These are phyloP conservation scores for Pisolithus microcarpus DNA, from an alignment of 768 basidiomycete genomes.

Conservation along the genomic window DNA sequence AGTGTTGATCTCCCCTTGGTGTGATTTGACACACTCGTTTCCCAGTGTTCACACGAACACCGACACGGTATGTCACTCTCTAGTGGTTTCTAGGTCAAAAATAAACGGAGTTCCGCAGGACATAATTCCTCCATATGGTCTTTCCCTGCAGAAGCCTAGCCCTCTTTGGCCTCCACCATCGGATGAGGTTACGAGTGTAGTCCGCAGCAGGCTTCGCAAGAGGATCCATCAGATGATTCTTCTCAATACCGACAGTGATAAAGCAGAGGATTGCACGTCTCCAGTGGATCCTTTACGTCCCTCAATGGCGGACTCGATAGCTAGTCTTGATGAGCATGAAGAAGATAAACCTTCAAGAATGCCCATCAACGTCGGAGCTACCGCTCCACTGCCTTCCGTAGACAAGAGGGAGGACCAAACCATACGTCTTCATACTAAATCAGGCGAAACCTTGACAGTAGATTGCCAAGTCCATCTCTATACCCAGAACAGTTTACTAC, in stretches of 20 bases:
- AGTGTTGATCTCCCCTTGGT: conserved; percentile 89
- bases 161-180: conserved; percentile 72
- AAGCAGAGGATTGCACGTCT: not conserved
- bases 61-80: conserved; percentile 50
- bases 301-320: conserved; percentile 4
- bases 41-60: conserved; percentile 83
- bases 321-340: conserved; percentile 3
- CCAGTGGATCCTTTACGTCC: not conserved
- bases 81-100: not conserved
- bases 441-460: conserved; percentile 50
- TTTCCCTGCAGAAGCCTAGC: conserved; percentile 74
- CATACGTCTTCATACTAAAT: conserved; percentile 36
- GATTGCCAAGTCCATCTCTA: conserved; percentile 81
- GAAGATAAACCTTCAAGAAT: conserved; percentile 18
- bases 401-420: conserved; percentile 35
- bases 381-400: conserved; percentile 34
- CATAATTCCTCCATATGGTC: conserved; percentile 67
- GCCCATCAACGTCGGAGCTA: conserved; percentile 45
- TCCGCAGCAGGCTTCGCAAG: conserved; percentile 53
- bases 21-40: conserved; percentile 90
- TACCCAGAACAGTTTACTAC: conserved; percentile 66
- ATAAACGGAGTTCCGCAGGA: conserved; percentile 42
- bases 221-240: conserved; percentile 54
- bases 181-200: conserved; percentile 49
- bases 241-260: conserved; percentile 20